Conservation (phyloP, 441 rosid genomes). For the Populus trichocarpa region DNA sequence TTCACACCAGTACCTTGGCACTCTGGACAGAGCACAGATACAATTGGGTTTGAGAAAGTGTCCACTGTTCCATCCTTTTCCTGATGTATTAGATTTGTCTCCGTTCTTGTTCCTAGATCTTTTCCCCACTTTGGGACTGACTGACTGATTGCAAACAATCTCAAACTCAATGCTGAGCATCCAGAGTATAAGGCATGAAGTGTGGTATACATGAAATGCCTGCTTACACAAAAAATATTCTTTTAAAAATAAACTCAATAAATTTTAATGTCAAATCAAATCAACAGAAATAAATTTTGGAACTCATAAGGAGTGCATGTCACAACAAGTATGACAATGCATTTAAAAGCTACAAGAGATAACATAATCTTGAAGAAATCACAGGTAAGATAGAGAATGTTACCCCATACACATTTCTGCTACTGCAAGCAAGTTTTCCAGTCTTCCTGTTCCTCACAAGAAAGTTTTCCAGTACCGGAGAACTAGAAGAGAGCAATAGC, state of each 20-base stretch:
- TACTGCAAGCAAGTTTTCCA: slow-evolving; percentile 72
- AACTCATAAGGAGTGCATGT: neutral
- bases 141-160: slow-evolving; percentile 42
- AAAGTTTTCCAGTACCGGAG: slow-evolving; percentile 26
- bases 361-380: slow-evolving; percentile 16
- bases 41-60: slow-evolving; percentile 35
- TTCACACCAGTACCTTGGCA: slow-evolving; percentile 84
- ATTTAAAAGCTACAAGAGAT: neutral
- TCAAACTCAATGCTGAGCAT: slow-evolving; percentile 73
- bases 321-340: neutral
- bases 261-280: neutral
- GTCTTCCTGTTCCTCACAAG: slow-evolving; percentile 53
- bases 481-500: slow-evolving; percentile 47
- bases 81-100: slow-evolving; percentile 35
- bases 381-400: slow-evolving; percentile 13
- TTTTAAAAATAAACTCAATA: neutral
- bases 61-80: slow-evolving; percentile 29
- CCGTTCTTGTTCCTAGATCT: slow-evolving; percentile 53
- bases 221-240: slow-evolving; percentile 20
- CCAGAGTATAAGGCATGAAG: slow-evolving; percentile 92
- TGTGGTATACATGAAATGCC: slow-evolving; percentile 92
- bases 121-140: slow-evolving; percentile 36
- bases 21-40: slow-evolving; percentile 78
- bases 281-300: neutral
- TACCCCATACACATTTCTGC: slow-evolving; percentile 80